phyloP scores from a whole-genome alignment of 1,284 basidiomycete species.

The Pisolithus thermaeus region DNA sequence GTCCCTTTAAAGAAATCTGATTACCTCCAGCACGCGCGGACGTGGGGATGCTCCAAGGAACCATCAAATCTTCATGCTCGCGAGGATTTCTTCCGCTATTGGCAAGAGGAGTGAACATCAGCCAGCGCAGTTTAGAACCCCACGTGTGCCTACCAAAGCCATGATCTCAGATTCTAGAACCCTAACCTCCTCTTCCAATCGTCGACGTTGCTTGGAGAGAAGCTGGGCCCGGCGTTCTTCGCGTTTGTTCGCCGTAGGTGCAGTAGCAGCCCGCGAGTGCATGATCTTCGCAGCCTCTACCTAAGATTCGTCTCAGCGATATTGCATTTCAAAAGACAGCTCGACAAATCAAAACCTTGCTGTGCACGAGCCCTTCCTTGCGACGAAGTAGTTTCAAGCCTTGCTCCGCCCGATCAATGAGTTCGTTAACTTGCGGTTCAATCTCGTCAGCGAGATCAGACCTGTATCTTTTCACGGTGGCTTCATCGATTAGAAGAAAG shows the following conservation, averaged over 20 bases:
- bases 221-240: slow-evolving; percentile 59
- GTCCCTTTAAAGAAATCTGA: too few relatives aligned
- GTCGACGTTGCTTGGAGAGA: slow-evolving; percentile 57
- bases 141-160: slow-evolving; percentile 39
- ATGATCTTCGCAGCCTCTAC: slow-evolving; percentile 44
- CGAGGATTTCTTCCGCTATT: slow-evolving; percentile 18
- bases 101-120: neutral
- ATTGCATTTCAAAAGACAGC: neutral
- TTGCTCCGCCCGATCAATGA: slow-evolving; percentile 64
- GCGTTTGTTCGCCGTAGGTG: slow-evolving; percentile 55
- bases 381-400: slow-evolving; percentile 55
- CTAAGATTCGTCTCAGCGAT: slow-evolving; percentile 26
- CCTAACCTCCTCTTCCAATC: slow-evolving; percentile 50
- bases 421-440: slow-evolving; percentile 70
- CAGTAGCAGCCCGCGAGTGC: slow-evolving; percentile 37
- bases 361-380: slow-evolving; percentile 51
- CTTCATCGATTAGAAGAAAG: slow-evolving; percentile 65
- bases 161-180: slow-evolving; percentile 55
- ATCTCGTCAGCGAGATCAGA: slow-evolving; percentile 68
- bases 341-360: slow-evolving; percentile 40
- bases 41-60: neutral
- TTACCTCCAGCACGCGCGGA: too few relatives aligned
- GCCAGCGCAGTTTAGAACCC: neutral
- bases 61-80: neutral
- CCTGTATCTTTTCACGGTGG: slow-evolving; percentile 63